Conservation (phyloP, 1,284 basidiomycete genomes). For the Pholiota adiposa region DNA sequence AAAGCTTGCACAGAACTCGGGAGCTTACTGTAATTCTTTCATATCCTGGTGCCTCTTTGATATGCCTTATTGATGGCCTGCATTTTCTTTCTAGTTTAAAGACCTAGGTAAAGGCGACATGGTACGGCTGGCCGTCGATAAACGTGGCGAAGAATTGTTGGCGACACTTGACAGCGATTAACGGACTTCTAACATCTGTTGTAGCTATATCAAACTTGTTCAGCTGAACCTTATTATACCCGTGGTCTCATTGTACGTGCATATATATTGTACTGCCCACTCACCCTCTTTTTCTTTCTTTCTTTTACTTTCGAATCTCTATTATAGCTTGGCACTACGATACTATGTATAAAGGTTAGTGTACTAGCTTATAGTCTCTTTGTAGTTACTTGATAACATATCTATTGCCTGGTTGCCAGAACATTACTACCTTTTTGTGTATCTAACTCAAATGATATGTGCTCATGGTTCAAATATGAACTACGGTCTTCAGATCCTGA, state of each 20-base stretch:
- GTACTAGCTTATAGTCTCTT: background rate
- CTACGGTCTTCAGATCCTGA: no score
- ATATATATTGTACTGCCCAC: background rate
- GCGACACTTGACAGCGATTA: conserved; percentile 27
- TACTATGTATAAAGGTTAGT: background rate
- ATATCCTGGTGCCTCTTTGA: background rate
- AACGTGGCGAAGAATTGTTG: conserved; percentile 48
- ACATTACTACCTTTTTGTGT: background rate
- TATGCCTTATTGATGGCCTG: conserved; percentile 6
- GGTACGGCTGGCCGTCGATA: conserved; percentile 63
- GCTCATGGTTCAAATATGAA: no score
- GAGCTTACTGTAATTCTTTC: conserved; percentile 63
- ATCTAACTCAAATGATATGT: background rate
- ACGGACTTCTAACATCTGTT: background rate
- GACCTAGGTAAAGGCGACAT: conserved; percentile 62
- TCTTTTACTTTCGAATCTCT: background rate
- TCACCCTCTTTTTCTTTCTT: background rate
- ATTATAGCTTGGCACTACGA: background rate
- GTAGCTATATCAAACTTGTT: background rate
- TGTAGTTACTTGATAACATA: background rate
- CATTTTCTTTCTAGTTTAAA: conserved; percentile 54
- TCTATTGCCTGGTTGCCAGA: background rate
- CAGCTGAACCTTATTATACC: background rate
- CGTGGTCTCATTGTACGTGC: background rate
- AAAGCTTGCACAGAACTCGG: conserved; percentile 71